A percentile compares a stretch with the other conserved stretches of the same genome.
Evolutionary conservation across 2,329 filamentous ascomycete genomes (phyloP).

Genomic region (Diaporthe ilicicola): DNA sequence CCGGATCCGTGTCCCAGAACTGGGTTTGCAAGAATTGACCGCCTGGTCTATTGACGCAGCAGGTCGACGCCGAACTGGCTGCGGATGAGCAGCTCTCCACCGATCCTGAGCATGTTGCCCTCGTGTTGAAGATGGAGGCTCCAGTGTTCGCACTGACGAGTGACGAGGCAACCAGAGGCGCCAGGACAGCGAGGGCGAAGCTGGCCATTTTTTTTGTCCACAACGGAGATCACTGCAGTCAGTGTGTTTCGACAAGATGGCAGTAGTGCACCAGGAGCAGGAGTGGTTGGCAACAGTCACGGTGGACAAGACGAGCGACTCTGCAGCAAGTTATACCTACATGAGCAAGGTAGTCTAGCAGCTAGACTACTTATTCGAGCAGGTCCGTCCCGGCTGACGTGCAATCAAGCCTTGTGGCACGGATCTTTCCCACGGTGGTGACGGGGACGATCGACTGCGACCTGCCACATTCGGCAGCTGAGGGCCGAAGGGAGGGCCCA

Average conservation of each 20-base stretch:
- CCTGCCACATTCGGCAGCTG: constrained; percentile 32
- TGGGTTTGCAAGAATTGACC: constrained; percentile 31
- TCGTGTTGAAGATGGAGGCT: constrained; percentile 25
- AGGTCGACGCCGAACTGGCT: constrained; percentile 20
- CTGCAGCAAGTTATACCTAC: neutral
- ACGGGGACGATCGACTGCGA: constrained; percentile 11
- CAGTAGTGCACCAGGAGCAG: neutral
- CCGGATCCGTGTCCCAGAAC: constrained; percentile 33
- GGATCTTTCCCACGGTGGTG: neutral
- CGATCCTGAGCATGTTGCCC: constrained; percentile 24
- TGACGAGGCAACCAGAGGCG: constrained; percentile 12
- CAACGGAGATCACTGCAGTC: neutral
- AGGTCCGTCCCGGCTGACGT: neutral
- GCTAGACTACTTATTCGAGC: neutral
- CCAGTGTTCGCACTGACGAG: constrained; percentile 19
- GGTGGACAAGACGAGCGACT: neutral
- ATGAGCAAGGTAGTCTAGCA: neutral
- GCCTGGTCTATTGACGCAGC: constrained; percentile 31
- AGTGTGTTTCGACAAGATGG: neutral
- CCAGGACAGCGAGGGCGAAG: constrained; percentile 14
- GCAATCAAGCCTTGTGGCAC: constrained; percentile 5
- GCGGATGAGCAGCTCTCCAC: constrained; percentile 30
- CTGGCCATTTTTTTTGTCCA: constrained; percentile 10
- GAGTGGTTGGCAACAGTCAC: neutral
- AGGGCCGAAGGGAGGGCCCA: neutral